Conservation (phyloP, 768 basidiomycete species). For the Psilocybe sp. region DNA sequence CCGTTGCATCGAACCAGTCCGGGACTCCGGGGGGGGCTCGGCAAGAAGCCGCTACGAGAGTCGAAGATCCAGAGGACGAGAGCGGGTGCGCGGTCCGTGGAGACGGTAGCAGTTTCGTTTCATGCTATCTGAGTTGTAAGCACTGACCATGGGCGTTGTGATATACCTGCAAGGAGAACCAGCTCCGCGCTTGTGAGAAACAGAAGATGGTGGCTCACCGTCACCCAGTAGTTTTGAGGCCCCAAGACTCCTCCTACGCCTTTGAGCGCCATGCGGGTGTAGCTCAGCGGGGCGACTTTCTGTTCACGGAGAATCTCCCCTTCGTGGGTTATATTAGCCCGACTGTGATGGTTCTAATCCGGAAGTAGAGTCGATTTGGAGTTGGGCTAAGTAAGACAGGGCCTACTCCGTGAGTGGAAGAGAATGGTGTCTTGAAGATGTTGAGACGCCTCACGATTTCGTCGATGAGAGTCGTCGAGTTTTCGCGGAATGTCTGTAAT, state of each 20-base stretch:
- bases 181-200: background rate
- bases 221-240: constrained; percentile 77
- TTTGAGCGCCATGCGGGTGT: constrained; percentile 57
- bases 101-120: too few species aligned
- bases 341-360: constrained; percentile 81
- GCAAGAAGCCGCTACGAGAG: constrained; percentile 60
- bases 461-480: constrained; percentile 66
- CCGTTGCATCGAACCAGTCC: constrained; percentile 68
- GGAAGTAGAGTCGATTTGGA: too few species aligned
- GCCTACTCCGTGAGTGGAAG: constrained; percentile 64
- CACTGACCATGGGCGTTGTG: constrained; percentile 25
- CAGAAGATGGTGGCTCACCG: constrained; percentile 35
- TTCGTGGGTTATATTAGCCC: constrained; percentile 67
- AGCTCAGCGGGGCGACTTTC: constrained; percentile 52
- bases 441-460: constrained; percentile 61
- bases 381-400: too few species aligned
- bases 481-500: constrained; percentile 59
- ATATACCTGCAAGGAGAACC: constrained; percentile 8
- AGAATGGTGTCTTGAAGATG: constrained; percentile 56
- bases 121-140: too few species aligned
- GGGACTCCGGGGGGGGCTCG: constrained; percentile 31
- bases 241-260: constrained; percentile 63
- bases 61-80: constrained; percentile 79
- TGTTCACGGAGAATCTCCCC: constrained; percentile 65
- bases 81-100: constrained; percentile 40